Evolutionary conservation across 2,329 filamentous ascomycete species (phyloP).

Genomic region (Colletotrichum navitas): DNA sequence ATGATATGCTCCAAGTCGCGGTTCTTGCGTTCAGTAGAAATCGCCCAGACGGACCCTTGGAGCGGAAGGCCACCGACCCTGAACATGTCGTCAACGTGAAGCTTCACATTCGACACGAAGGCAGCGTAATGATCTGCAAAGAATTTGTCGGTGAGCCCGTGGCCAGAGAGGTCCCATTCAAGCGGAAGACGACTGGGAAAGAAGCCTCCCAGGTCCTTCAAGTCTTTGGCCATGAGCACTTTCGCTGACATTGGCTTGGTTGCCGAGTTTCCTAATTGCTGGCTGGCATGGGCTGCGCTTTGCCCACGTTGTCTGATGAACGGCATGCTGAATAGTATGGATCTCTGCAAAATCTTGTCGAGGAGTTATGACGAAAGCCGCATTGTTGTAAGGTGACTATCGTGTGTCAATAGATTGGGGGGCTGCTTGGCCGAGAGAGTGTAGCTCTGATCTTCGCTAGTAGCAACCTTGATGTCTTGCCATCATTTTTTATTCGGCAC

Average conservation of each 20-base stretch:
- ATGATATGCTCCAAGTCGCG: slow-evolving; percentile 28
- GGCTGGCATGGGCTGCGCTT: neutral
- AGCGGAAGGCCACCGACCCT: neutral
- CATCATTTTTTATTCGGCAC: neutral
- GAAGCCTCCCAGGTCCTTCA: slow-evolving; percentile 24
- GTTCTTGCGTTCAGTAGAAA: neutral
- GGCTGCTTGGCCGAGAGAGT: neutral
- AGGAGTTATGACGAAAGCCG: neutral
- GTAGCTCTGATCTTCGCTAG: neutral
- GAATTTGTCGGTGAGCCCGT: slow-evolving; percentile 26
- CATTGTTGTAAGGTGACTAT: too few species aligned
- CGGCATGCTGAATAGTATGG: neutral
- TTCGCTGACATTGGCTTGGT: neutral
- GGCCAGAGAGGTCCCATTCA: slow-evolving; percentile 11
- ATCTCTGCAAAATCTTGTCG: too few species aligned
- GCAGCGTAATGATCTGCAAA: slow-evolving; percentile 25
- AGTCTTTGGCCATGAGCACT: neutral
- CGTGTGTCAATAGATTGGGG: neutral
- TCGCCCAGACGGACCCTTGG: slow-evolving; percentile 14
- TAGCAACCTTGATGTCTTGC: neutral
- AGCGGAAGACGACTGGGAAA: slow-evolving; percentile 22
- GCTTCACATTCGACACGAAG: slow-evolving; percentile 45
- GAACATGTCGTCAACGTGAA: slow-evolving; percentile 44
- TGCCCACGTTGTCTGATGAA: neutral
- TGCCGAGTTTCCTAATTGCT: neutral